Evolutionary conservation across 768 basidiomycete species (phyloP), one percentile per base, ranked within the genome.

Genomic region (Pulveroboletus sp.): DNA sequence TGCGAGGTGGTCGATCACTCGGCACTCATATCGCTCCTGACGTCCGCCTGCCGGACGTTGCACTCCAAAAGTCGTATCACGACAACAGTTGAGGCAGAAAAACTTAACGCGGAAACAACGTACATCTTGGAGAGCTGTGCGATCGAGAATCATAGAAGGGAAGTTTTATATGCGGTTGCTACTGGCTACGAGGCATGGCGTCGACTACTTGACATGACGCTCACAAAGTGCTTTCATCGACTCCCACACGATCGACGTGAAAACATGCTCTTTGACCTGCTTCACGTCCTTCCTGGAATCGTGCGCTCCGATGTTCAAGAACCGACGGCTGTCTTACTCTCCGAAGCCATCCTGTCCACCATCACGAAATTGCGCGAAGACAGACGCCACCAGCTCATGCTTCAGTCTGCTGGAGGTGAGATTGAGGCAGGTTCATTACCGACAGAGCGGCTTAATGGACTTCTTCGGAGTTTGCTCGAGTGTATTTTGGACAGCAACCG

Each of bases 311-410:
- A 83, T 48, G 71, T 86, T 18, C 78, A 85, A 33, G 84, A 88
- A 50, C 73, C 82, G 3, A 87, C 90, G 1, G 78, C 89, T 10
- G 77, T 93, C n/a, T 69, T 94, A 3, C 75, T 98, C 8, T 87
- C 91, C 1, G 93, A 95, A 59, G 80, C 83, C 0, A 77, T 89
- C 6, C 66, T 98, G 21, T 86, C 91, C 0, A 77, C 84, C 6
- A 85, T 93, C 53, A 93, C 93, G 12, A 93, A 91, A 60, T 69
- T 97, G n/a, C 80, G 93, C 7, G 89, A 92, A 66, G 89, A 90
- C 54, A 71, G 87, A 45, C 82, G 80, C 24, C 79, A 86, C 49
- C 85, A 91, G 54, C 60, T 83, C 27, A 72, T 85, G 44, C 65
- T 88, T 1, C 85, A 86, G 52, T 81, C 86, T 0, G 75, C 81